Conservation (phyloP, 106 monocot genomes). For the Dendrobium huoshanense region DNA sequence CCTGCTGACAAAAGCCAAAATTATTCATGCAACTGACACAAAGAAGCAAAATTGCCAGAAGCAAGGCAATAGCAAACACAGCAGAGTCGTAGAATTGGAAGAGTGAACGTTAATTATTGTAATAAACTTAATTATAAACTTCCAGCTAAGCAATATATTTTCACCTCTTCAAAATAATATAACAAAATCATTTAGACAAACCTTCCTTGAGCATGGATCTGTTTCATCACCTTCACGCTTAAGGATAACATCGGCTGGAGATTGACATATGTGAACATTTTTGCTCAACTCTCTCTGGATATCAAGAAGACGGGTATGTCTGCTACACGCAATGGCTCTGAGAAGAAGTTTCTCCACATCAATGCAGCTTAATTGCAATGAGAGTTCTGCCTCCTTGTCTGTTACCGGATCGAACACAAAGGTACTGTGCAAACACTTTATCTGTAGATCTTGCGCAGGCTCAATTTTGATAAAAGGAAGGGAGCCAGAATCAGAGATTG, state of each 20-base stretch:
- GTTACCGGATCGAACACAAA: conserved; percentile 86
- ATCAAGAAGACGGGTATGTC: conserved; percentile 86
- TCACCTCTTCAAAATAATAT: background rate
- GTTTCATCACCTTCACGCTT: conserved; percentile 31
- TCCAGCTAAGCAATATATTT: background rate
- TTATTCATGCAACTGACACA: no score
- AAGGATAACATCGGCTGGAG: conserved; percentile 59
- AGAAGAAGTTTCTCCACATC: conserved; percentile 83
- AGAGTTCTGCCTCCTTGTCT: conserved; percentile 78
- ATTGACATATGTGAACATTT: conserved; percentile 66
- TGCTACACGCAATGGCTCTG: conserved; percentile 74
- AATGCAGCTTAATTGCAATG: conserved; percentile 71
- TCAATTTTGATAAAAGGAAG: conserved; percentile 85
- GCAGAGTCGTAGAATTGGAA: no score
- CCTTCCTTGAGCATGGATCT: conserved; percentile 34
- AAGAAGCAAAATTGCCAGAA: no score
- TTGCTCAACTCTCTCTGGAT: conserved; percentile 71
- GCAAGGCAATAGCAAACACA: no score
- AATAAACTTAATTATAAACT: no score
- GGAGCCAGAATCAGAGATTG: conserved; percentile 32
- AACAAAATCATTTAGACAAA: conserved; percentile 11
- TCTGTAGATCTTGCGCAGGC: conserved; percentile 57
- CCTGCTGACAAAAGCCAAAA: no score
- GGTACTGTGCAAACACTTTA: conserved; percentile 74
- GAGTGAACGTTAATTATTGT: no score